A percentile compares a stretch with the other conserved stretches of the same genome.
Conservation (phyloP, 2,329 filamentous ascomycete genomes). For the Alternaria sp. region DNA sequence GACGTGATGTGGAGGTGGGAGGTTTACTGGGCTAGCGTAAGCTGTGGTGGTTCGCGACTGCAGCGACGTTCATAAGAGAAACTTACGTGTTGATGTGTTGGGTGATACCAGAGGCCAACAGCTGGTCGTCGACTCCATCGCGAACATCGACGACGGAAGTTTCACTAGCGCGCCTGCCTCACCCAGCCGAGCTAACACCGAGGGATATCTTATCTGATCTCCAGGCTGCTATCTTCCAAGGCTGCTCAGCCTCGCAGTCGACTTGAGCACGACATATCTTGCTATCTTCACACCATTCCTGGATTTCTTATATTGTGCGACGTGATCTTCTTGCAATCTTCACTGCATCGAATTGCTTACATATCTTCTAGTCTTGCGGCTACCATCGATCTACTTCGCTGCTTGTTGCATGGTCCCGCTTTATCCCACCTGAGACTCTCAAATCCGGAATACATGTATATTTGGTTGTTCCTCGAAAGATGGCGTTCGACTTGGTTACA, state of each 20-base stretch:
- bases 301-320: background rate
- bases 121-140: conserved; percentile 14
- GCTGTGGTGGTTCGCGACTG: background rate
- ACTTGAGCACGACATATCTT: background rate
- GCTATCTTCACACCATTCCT: background rate
- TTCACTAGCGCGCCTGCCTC: conserved; percentile 19
- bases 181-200: conserved; percentile 7
- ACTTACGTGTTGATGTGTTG: conserved; percentile 8
- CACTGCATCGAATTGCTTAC: background rate
- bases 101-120: background rate
- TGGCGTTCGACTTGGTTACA: background rate
- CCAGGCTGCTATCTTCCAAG: background rate
- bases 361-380: background rate
- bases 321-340: background rate
- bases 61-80: background rate
- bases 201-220: conserved; percentile 16
- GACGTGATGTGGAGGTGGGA: background rate
- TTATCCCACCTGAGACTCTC: background rate
- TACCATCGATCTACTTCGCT: background rate
- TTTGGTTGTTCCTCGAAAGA: background rate
- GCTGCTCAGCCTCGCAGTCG: background rate
- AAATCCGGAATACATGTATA: background rate
- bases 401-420: background rate
- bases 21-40: background rate
- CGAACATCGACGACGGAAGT: conserved; percentile 19